Conservation (phyloP, 352 stramenopile genomes). For the Saprolegnia parasitica region DNA sequence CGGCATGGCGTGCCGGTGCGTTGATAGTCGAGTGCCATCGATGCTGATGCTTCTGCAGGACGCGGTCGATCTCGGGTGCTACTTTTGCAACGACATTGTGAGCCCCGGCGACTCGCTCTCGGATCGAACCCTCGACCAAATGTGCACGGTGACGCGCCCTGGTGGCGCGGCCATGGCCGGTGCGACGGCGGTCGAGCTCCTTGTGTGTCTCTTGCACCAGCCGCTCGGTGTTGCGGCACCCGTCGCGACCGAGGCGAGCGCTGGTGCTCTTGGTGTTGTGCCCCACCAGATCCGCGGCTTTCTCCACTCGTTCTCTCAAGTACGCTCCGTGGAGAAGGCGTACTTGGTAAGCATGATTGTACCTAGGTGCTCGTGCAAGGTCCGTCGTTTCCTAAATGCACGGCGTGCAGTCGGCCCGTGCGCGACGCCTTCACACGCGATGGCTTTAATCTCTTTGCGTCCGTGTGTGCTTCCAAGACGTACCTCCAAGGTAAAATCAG, state of each 20-base stretch:
- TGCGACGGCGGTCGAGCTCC: conserved; percentile 93
- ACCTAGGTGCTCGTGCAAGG: conserved; percentile 74
- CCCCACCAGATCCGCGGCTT: conserved; percentile 95
- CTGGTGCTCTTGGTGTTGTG: conserved; percentile 71
- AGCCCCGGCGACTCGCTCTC: conserved; percentile 95
- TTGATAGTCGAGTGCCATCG: neutral
- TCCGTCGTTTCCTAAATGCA: conserved; percentile 93
- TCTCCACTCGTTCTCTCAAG: conserved; percentile 89
- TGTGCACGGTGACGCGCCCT: conserved; percentile 98
- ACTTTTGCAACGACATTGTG: conserved; percentile 99
- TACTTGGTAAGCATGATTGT: too few species aligned
- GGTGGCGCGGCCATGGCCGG: conserved; percentile 91
- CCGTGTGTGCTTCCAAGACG: conserved; percentile 61
- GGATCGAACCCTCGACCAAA: conserved; percentile 98
- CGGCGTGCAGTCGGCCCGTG: conserved; percentile 90
- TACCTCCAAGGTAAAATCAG: conserved; percentile 56
- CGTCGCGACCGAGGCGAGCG: conserved; percentile 44
- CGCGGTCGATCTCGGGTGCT: conserved; percentile 86
- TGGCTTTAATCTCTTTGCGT: conserved; percentile 46
- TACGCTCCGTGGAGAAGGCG: conserved; percentile 50
- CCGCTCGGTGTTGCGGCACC: conserved; percentile 62
- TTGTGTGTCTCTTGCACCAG: conserved; percentile 94
- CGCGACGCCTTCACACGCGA: conserved; percentile 76
- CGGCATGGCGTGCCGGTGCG: conserved; percentile 80
- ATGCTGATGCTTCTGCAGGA: conserved; percentile 14